Evolutionary conservation across 208 protist genomes (phyloP).

Genomic region (Crithidia expoeki): DNA sequence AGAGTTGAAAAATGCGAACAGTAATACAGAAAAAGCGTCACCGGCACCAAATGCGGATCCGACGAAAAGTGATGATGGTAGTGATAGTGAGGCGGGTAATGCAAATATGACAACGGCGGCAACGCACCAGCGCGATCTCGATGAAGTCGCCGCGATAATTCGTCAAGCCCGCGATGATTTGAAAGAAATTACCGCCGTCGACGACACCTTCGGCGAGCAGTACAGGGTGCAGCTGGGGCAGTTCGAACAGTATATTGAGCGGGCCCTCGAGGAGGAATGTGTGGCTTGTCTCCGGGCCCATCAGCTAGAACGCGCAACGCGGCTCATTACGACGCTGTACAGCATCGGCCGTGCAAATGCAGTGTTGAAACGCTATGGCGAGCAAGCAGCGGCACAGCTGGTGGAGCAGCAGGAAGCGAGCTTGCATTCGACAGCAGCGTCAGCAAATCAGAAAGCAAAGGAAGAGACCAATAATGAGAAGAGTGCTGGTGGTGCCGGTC

Average conservation of each 20-base stretch:
- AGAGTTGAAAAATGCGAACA: conserved; percentile 16
- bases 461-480: neutral
- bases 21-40: neutral
- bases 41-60: neutral
- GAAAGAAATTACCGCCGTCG: conserved; percentile 51
- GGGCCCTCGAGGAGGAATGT: conserved; percentile 68
- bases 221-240: conserved; percentile 51
- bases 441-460: no score
- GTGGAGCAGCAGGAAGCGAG: conserved; percentile 30
- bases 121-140: conserved; percentile 24
- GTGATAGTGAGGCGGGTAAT: no score
- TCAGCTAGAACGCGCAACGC: conserved; percentile 47
- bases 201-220: conserved; percentile 64
- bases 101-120: neutral
- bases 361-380: conserved; percentile 58
- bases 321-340: conserved; percentile 59
- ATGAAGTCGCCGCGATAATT: conserved; percentile 29
- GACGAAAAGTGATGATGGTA: neutral
- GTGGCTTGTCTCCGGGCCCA: conserved; percentile 42
- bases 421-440: conserved; percentile 25
- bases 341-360: conserved; percentile 66
- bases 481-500: neutral
- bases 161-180: conserved; percentile 48
- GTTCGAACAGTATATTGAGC: conserved; percentile 65
- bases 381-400: conserved; percentile 35